A percentile compares a stretch with the other conserved stretches of the same genome.
phyloP scores from a whole-genome alignment of 352 stramenopile genomes.

The Pythium sukuiense region DNA sequence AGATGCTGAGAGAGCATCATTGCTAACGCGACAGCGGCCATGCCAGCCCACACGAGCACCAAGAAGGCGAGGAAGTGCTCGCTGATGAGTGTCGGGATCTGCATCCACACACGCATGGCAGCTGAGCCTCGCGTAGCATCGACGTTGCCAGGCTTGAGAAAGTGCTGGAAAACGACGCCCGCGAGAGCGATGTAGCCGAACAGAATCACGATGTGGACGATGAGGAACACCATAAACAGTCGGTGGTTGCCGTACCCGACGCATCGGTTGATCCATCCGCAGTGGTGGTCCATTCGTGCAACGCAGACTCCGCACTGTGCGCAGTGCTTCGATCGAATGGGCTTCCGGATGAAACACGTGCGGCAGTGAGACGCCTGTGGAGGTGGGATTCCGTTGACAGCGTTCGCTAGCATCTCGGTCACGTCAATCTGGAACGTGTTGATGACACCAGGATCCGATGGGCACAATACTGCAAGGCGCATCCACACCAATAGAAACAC shows the following conservation, averaged over 20 bases:
- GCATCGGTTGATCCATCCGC: slow-evolving; percentile 84
- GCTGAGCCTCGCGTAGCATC: slow-evolving; percentile 19
- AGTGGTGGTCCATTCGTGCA: slow-evolving; percentile 87
- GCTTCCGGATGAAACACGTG: slow-evolving; percentile 70
- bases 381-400: slow-evolving; percentile 40
- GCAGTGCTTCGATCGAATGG: slow-evolving; percentile 83
- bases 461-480: slow-evolving; percentile 52
- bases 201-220: slow-evolving; percentile 60
- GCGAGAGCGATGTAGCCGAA: slow-evolving; percentile 47
- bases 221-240: slow-evolving; percentile 73
- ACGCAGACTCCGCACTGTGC: slow-evolving; percentile 75
- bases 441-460: slow-evolving; percentile 58
- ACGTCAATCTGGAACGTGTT: slow-evolving; percentile 56
- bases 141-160: slow-evolving; percentile 32
- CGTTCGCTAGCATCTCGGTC: slow-evolving; percentile 47
- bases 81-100: slow-evolving; percentile 53
- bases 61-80: slow-evolving; percentile 60
- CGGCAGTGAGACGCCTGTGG: slow-evolving; percentile 55
- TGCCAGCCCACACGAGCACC: slow-evolving; percentile 53
- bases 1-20: slow-evolving; percentile 74
- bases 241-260: slow-evolving; percentile 82
- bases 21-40: slow-evolving; percentile 46
- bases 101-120: slow-evolving; percentile 55
- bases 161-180: slow-evolving; percentile 33
- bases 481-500: slow-evolving; percentile 54